Conservation (phyloP, 2,329 filamentous ascomycete species). For the Sphaceloma murrayae region DNA sequence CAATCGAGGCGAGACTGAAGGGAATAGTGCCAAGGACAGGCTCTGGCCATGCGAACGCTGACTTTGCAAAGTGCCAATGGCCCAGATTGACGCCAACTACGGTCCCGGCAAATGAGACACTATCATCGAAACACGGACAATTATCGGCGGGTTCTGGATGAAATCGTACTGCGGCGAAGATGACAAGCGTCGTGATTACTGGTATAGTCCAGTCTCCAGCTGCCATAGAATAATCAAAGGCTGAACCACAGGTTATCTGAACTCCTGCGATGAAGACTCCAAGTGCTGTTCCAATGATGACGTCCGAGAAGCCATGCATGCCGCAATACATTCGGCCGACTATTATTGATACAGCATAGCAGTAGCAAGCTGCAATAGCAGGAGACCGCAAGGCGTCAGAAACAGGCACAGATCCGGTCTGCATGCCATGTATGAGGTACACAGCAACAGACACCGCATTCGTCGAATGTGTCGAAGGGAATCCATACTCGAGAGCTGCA, state of each 20-base stretch:
- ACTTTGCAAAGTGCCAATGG: slow-evolving; percentile 68
- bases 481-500: slow-evolving; percentile 90
- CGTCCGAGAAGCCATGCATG: slow-evolving; percentile 96
- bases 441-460: slow-evolving; percentile 92
- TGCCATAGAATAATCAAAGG: slow-evolving; percentile 62
- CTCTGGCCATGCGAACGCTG: slow-evolving; percentile 42
- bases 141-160: slow-evolving; percentile 95
- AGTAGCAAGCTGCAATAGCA: slow-evolving; percentile 58
- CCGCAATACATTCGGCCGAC: slow-evolving; percentile 90
- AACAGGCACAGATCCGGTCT: slow-evolving; percentile 47
- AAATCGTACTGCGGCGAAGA: slow-evolving; percentile 71
- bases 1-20: slow-evolving; percentile 57
- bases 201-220: slow-evolving; percentile 56
- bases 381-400: slow-evolving; percentile 35
- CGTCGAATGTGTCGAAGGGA: slow-evolving; percentile 92
- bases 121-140: slow-evolving; percentile 95
- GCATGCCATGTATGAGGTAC: slow-evolving; percentile 66
- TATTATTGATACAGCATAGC: slow-evolving; percentile 82
- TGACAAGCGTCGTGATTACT: slow-evolving; percentile 51
- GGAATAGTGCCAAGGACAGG: slow-evolving; percentile 52
- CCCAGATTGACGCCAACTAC: slow-evolving; percentile 75
- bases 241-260: slow-evolving; percentile 46
- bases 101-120: slow-evolving; percentile 83
- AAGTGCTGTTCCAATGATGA: slow-evolving; percentile 67
- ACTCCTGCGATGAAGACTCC: slow-evolving; percentile 55